Conservation (phyloP, 108 stramenopile genomes). For the Skeletonema menzelii region DNA sequence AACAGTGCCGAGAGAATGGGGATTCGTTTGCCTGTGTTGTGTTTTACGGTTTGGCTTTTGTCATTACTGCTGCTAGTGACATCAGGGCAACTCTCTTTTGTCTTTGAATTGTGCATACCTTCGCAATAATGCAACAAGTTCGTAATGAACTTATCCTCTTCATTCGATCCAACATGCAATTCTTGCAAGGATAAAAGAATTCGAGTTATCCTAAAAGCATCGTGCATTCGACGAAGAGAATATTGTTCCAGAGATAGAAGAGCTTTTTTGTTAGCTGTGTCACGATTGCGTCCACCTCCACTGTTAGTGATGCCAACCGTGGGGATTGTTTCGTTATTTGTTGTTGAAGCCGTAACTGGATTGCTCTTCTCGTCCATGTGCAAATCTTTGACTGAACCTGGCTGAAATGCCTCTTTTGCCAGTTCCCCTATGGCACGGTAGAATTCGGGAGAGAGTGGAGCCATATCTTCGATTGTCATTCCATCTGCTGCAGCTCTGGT, state of each 20-base stretch:
- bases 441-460: slow-evolving; percentile 35
- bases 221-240: slow-evolving; percentile 41
- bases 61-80: background rate
- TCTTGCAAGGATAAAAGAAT: slow-evolving; percentile 34
- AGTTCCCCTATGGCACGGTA: slow-evolving; percentile 28
- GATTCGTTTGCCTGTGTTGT: slow-evolving; percentile 1
- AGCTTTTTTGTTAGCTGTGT: background rate
- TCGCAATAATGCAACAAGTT: slow-evolving; percentile 26
- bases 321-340: background rate
- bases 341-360: background rate
- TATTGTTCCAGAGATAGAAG: slow-evolving; percentile 28
- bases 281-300: background rate
- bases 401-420: slow-evolving; percentile 27
- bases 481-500: background rate
- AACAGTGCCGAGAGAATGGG: slow-evolving; percentile 29
- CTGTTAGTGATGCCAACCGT: background rate
- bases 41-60: background rate
- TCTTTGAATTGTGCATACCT: background rate
- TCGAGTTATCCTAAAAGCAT: slow-evolving; percentile 31
- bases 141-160: slow-evolving; percentile 13
- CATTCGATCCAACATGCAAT: slow-evolving; percentile 1
- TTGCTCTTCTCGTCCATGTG: background rate
- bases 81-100: background rate
- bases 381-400: slow-evolving; percentile 18
- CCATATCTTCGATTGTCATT: slow-evolving; percentile 24